Percentiles rank a stretch among this genome's conserved stretches.
phyloP scores from a whole-genome alignment of 768 basidiomycete genomes.

The Amanita inopinata region DNA sequence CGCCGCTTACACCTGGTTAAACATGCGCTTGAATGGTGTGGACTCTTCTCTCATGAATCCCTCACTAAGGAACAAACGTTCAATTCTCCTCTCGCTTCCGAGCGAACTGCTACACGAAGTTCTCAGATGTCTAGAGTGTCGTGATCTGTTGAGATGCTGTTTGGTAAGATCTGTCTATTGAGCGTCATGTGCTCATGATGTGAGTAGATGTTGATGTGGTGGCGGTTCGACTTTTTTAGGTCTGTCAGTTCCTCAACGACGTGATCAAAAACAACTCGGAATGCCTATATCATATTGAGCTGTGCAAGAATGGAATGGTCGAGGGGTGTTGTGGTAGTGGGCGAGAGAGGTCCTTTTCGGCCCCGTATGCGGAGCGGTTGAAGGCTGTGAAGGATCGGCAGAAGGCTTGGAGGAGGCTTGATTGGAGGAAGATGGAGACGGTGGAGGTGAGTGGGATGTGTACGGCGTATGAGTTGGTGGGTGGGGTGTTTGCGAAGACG shows the following conservation, averaged over 20 bases:
- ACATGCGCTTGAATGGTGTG: too few relatives aligned
- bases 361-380: slow-evolving; percentile 16
- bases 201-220: too few relatives aligned
- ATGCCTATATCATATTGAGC: slow-evolving; percentile 29
- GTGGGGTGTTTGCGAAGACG: slow-evolving; percentile 44
- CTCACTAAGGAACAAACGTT: neutral
- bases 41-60: neutral
- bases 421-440: slow-evolving; percentile 11
- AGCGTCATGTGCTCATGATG: too few relatives aligned
- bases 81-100: neutral
- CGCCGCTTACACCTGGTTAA: too few relatives aligned
- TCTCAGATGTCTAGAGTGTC: neutral
- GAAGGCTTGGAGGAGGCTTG: slow-evolving; percentile 17
- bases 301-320: slow-evolving; percentile 28
- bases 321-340: slow-evolving; percentile 10
- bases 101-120: neutral
- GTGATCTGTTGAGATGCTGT: slow-evolving; percentile 1
- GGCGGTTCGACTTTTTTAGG: too few relatives aligned
- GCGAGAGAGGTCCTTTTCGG: too few relatives aligned
- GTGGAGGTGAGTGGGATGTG: slow-evolving; percentile 15
- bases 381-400: slow-evolving; percentile 13
- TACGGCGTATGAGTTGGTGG: slow-evolving; percentile 51
- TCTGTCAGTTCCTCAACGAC: slow-evolving; percentile 20
- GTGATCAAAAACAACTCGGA: slow-evolving; percentile 17
- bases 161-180: slow-evolving; percentile 5